phyloP scores from a whole-genome alignment of 2,329 filamentous ascomycete species.

The Scytalidium lignicola region DNA sequence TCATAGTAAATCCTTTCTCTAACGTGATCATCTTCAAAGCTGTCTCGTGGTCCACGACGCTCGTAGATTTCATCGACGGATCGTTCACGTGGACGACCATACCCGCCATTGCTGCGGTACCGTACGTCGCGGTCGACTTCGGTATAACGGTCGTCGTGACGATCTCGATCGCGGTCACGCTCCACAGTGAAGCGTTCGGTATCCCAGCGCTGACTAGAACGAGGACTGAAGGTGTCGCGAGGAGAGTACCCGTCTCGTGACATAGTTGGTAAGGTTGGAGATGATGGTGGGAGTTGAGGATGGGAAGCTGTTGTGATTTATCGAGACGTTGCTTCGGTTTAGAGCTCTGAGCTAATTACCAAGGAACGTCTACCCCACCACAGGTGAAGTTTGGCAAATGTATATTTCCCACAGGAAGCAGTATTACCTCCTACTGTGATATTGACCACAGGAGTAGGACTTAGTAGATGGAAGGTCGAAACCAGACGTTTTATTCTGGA shows the following conservation, averaged over 20 bases:
- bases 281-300: not conserved
- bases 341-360: too few species aligned
- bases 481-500: too few species aligned
- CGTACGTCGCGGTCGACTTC: constrained; percentile 35
- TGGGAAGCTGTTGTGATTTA: not conserved
- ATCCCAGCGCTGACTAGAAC: constrained; percentile 41
- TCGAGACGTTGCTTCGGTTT: not conserved
- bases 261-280: not conserved
- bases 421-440: too few species aligned
- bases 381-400: too few species aligned
- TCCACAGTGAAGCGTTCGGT: constrained; percentile 46
- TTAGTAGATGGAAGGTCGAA: too few species aligned
- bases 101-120: constrained; percentile 29
- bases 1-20: constrained; percentile 40
- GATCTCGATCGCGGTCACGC: constrained; percentile 38
- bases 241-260: not conserved
- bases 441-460: too few species aligned
- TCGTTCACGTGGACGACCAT: constrained; percentile 36
- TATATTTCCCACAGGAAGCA: too few species aligned
- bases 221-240: not conserved
- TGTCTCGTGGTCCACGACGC: constrained; percentile 31
- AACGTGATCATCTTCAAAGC: constrained; percentile 27
- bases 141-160: constrained; percentile 35
- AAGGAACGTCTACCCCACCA: too few species aligned
- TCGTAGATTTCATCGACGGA: constrained; percentile 46